phyloP scores from a whole-genome alignment of 2,329 filamentous ascomycete species.

The Chaetomium sp. region DNA sequence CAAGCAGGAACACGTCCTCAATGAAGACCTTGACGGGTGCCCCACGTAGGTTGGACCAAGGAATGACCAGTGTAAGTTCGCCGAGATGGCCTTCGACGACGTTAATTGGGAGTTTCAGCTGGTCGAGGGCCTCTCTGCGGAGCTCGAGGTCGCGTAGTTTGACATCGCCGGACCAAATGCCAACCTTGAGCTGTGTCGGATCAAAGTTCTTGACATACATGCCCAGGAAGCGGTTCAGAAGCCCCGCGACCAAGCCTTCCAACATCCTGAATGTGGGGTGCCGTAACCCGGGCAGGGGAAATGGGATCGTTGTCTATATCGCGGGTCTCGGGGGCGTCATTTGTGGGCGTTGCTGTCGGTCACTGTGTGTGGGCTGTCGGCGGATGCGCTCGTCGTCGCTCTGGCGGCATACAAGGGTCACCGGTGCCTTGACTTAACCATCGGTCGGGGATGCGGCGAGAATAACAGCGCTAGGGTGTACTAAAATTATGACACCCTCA shows the following conservation, averaged over 20 bases:
- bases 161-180: constrained; percentile 98
- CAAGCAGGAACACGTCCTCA: constrained; percentile 93
- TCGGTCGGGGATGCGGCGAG: too few relatives aligned
- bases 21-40: constrained; percentile 94
- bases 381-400: neutral
- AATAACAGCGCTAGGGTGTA: neutral
- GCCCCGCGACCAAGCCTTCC: constrained; percentile 92
- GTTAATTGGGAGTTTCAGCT: constrained; percentile 94
- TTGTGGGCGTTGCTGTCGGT: constrained; percentile 16
- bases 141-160: constrained; percentile 92
- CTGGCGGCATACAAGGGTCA: neutral
- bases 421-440: neutral
- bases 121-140: constrained; percentile 91
- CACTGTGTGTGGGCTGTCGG: neutral
- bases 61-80: constrained; percentile 87
- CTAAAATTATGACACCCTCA: neutral
- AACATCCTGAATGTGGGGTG: constrained; percentile 73
- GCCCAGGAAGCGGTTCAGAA: constrained; percentile 98
- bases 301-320: constrained; percentile 35
- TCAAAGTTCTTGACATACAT: constrained; percentile 99
- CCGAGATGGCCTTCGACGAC: constrained; percentile 94
- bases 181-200: constrained; percentile 94
- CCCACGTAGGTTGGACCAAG: constrained; percentile 94
- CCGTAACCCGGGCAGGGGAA: constrained; percentile 73
- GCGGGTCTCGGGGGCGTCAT: constrained; percentile 39